Conservation (phyloP, 73 alveolate genomes). For the Paramecium caudatum region DNA sequence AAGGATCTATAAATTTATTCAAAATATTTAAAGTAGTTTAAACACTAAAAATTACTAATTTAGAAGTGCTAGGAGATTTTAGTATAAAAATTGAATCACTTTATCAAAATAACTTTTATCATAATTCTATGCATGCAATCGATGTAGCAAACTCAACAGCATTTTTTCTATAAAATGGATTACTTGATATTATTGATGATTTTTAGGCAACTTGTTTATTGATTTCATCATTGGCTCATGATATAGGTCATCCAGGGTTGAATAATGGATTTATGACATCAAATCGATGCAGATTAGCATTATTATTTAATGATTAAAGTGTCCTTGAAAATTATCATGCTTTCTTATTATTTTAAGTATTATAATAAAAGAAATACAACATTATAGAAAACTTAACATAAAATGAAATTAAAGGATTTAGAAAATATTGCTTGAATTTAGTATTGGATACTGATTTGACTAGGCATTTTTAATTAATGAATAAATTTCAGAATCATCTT, state of each 20-base stretch:
- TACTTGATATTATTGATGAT: constrained; percentile 11
- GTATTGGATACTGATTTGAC: constrained; percentile 59
- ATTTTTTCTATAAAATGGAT: constrained; percentile 58
- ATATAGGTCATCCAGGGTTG: constrained; percentile 84
- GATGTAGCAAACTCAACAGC: constrained; percentile 70
- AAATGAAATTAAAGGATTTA: constrained; percentile 54
- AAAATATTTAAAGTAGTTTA: background rate
- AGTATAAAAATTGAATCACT: constrained; percentile 51
- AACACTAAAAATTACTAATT: constrained; percentile 16
- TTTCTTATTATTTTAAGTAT: constrained; percentile 41
- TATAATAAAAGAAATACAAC: background rate
- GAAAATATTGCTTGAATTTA: constrained; percentile 58
- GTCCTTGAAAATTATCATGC: constrained; percentile 85
- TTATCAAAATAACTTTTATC: constrained; percentile 45
- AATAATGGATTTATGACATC: constrained; percentile 76
- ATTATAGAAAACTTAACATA: background rate
- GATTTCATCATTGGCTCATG: constrained; percentile 75
- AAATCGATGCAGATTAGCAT: constrained; percentile 77
- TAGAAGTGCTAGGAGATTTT: constrained; percentile 8
- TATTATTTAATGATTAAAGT: constrained; percentile 79
- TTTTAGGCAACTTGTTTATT: constrained; percentile 69
- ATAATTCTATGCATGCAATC: constrained; percentile 60
- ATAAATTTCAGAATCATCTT: constrained; percentile 50
- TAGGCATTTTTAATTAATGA: constrained; percentile 49
- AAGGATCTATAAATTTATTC: background rate